These are phyloP conservation scores for Diaporthe sp. DNA, from an alignment of 2,329 filamentous ascomycete genomes.

Conservation along the genomic window DNA sequence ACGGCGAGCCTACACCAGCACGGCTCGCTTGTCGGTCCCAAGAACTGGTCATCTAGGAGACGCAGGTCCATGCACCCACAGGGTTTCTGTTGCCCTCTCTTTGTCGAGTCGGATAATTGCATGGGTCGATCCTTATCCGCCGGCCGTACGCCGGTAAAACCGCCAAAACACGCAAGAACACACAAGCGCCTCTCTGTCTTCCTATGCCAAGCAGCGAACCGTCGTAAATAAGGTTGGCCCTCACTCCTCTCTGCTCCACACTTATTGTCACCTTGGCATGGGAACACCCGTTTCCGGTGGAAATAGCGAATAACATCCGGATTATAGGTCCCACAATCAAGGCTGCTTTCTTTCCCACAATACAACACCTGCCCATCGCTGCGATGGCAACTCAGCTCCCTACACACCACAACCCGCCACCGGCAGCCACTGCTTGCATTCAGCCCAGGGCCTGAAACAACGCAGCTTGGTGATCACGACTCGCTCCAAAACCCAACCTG, in stretches of 20 bases:
- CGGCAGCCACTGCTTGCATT: background rate
- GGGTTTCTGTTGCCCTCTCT: background rate
- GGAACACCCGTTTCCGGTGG: conserved; percentile 2
- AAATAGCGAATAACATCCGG: background rate
- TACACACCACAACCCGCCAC: background rate
- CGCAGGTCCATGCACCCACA: background rate
- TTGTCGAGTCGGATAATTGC: background rate
- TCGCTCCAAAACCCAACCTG: background rate
- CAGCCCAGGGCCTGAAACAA: background rate
- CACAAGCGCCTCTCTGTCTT: background rate
- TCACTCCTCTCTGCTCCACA: background rate
- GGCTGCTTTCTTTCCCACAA: no score
- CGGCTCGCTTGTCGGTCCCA: background rate
- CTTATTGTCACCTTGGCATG: background rate
- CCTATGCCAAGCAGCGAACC: no score
- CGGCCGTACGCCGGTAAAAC: background rate
- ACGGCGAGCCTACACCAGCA: background rate
- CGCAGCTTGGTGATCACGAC: background rate
- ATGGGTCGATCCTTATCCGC: background rate
- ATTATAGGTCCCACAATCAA: background rate
- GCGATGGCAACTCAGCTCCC: background rate
- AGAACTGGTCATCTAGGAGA: background rate
- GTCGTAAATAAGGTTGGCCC: background rate
- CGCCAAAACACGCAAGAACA: background rate
- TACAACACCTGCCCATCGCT: no score